These are phyloP conservation scores for Podospora australis DNA, from an alignment of 495 filamentous ascomycete species.

Conservation along the genomic window DNA sequence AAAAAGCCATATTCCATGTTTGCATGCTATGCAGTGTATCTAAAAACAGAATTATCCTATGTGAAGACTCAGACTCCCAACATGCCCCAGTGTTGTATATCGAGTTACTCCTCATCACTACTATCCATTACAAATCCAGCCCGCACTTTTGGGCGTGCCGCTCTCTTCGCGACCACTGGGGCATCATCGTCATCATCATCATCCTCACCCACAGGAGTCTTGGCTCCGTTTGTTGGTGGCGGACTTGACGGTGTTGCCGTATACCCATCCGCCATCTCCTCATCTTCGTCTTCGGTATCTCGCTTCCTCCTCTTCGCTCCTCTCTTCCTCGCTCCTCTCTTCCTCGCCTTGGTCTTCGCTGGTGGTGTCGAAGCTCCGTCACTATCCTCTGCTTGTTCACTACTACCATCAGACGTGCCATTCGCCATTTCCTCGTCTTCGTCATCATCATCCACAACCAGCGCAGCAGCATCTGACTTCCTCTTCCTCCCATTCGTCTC, in stretches of 20 bases:
- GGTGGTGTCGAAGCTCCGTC: not conserved
- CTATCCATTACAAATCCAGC: constrained; percentile 53
- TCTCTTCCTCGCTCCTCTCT: constrained; percentile 10
- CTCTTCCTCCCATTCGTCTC: constrained; percentile 9
- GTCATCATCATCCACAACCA: constrained; percentile 9
- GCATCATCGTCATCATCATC: constrained; percentile 36
- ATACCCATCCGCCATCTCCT: constrained; percentile 15
- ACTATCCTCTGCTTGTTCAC: not conserved
- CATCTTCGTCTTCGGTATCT: constrained; percentile 22
- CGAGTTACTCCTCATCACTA: constrained; percentile 47
- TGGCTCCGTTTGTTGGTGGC: constrained; percentile 7
- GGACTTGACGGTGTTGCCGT: constrained; percentile 18
- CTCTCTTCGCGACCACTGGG: constrained; percentile 19
- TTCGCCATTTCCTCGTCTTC: constrained; percentile 10
- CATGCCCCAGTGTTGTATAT: too few relatives aligned
- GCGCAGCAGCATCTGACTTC: constrained; percentile 3
- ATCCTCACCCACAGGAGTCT: constrained; percentile 11
- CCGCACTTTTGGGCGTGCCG: constrained; percentile 34
- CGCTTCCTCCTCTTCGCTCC: constrained; percentile 20
- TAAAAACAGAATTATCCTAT: too few relatives aligned
- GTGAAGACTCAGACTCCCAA: too few relatives aligned
- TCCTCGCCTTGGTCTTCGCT: constrained; percentile 2
- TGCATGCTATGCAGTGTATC: too few relatives aligned
- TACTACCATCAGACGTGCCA: constrained; percentile 1
- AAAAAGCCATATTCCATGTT: too few relatives aligned